A percentile compares a stretch with the other conserved stretches of the same genome.
These are phyloP conservation scores for Macaranga tanarius DNA, from an alignment of 441 rosid species.

Conservation along the genomic window DNA sequence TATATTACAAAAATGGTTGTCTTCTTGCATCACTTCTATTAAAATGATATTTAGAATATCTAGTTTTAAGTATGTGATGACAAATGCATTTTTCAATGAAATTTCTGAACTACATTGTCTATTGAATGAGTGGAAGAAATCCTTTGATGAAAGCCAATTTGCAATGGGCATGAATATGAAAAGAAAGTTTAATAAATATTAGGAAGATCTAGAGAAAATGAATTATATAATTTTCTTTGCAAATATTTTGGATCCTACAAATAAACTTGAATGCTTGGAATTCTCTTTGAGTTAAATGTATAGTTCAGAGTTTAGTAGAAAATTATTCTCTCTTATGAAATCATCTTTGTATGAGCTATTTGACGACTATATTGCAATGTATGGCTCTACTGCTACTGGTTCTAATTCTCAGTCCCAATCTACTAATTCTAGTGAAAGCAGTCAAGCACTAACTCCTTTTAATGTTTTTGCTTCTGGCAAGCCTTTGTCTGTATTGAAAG, in stretches of 20 bases:
- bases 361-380: background rate
- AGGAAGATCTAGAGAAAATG: too few species aligned
- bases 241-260: background rate
- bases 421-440: background rate
- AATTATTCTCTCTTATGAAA: too few species aligned
- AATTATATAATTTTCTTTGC: background rate
- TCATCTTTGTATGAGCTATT: background rate
- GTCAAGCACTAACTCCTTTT: too few species aligned
- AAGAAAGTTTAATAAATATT: too few species aligned
- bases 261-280: background rate
- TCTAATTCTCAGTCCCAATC: background rate
- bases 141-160: background rate
- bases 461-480: background rate
- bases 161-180: background rate
- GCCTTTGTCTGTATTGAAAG: too few species aligned
- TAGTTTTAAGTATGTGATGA: background rate
- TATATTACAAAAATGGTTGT: background rate
- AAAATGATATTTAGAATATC: background rate
- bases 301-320: background rate
- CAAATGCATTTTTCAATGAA: background rate
- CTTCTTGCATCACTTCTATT: too few species aligned
- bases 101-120: too few species aligned
- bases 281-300: background rate
- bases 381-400: background rate
- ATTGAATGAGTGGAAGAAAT: background rate